phyloP scores from a whole-genome alignment of 2,329 filamentous ascomycete species.

The Ophiosphaerella korrae region DNA sequence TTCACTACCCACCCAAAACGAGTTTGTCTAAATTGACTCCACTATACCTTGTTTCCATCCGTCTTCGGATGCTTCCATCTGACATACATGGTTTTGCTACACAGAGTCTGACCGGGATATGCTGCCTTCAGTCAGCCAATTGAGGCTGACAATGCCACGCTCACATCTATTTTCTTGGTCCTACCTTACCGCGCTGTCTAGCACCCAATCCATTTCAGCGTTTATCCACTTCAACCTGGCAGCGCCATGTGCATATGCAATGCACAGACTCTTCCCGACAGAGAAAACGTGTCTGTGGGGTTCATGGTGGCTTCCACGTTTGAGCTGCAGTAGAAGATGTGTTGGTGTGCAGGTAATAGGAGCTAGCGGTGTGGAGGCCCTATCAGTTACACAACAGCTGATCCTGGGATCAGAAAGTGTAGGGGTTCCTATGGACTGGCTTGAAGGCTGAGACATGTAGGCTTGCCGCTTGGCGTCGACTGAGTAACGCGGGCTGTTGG shows the following conservation, averaged over 20 bases:
- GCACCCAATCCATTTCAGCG: background rate
- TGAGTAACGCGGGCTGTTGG: background rate
- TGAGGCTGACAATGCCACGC: conserved; percentile 1
- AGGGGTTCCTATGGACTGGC: background rate
- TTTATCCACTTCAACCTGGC: background rate
- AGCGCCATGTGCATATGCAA: background rate
- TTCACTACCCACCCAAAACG: background rate
- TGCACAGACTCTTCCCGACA: conserved; percentile 5
- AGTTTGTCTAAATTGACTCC: background rate
- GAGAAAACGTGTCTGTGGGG: conserved; percentile 1
- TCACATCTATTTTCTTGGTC: background rate
- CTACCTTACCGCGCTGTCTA: background rate
- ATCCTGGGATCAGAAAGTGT: conserved; percentile 1
- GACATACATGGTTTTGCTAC: background rate
- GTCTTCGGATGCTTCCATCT: background rate
- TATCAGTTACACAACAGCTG: conserved; percentile 1
- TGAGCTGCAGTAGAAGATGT: background rate
- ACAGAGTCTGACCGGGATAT: background rate
- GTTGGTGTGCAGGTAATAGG: background rate
- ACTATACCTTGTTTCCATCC: background rate
- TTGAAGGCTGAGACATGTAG: conserved; percentile 5
- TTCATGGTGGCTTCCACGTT: conserved; percentile 2
- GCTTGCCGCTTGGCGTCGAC: background rate
- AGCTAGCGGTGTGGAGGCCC: background rate
- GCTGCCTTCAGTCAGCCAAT: conserved; percentile 3